Evolutionary conservation across 305 asterid species (phyloP).

Genomic region (Stenogyne calaminthoides): DNA sequence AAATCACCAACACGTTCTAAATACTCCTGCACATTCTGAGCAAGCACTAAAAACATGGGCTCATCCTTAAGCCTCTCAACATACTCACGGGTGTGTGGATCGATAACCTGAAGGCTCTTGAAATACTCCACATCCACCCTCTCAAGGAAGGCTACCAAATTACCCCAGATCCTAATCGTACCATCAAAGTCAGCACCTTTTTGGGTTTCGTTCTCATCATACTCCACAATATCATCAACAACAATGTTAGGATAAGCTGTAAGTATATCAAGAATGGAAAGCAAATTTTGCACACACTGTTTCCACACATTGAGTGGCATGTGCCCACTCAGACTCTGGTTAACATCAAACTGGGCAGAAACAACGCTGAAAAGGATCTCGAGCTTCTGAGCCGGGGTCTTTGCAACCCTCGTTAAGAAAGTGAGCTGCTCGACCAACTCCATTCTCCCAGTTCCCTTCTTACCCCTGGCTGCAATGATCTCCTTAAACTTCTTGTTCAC

Average conservation of each 20-base stretch:
- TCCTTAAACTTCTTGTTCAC: conserved; percentile 94
- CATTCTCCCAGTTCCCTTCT: conserved; percentile 86
- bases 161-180: conserved; percentile 89
- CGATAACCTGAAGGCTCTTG: conserved; percentile 92
- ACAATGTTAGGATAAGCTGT: conserved; percentile 82
- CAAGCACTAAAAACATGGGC: conserved; percentile 74
- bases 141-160: conserved; percentile 88
- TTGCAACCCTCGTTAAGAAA: conserved; percentile 81
- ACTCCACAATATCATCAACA: conserved; percentile 91
- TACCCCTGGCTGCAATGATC: conserved; percentile 87
- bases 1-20: conserved; percentile 60
- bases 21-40: conserved; percentile 89
- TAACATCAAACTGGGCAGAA: conserved; percentile 93
- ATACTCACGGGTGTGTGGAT: conserved; percentile 95
- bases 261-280: conserved; percentile 71
- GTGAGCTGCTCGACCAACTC: conserved; percentile 96
- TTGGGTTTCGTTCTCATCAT: conserved; percentile 92
- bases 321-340: conserved; percentile 80
- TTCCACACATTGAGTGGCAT: conserved; percentile 98
- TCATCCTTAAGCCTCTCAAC: conserved; percentile 93
- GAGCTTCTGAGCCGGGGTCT: conserved; percentile 96
- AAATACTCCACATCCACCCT: conserved; percentile 84
- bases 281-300: conserved; percentile 78
- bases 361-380: conserved; percentile 91
- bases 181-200: conserved; percentile 76